Evolutionary conservation across 1,284 basidiomycete species (phyloP).

Genomic region (Chiua sp.): DNA sequence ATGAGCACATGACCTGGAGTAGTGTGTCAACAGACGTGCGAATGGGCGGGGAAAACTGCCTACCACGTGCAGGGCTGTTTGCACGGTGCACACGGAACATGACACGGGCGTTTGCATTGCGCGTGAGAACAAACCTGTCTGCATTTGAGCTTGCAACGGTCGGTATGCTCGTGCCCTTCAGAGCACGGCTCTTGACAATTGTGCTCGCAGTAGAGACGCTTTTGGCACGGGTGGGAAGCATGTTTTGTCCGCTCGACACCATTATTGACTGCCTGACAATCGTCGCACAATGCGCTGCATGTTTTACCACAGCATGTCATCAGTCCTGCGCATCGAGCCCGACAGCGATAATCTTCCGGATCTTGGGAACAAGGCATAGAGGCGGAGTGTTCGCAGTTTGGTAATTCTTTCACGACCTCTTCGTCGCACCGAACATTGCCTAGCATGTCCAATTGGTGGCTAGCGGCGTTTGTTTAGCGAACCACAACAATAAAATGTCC

Average conservation of each 20-base stretch:
- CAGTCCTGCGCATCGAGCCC: conserved; percentile 45
- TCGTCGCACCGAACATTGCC: conserved; percentile 50
- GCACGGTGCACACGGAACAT: conserved; percentile 65
- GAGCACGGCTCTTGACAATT: conserved; percentile 57
- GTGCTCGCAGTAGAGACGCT: conserved; percentile 63
- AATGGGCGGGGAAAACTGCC: conserved; percentile 2
- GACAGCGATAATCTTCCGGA: conserved; percentile 47
- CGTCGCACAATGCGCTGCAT: conserved; percentile 54
- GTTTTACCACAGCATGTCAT: conserved; percentile 62
- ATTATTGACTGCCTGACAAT: conserved; percentile 51
- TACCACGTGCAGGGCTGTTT: conserved; percentile 65
- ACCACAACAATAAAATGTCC: not conserved
- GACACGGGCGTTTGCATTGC: conserved; percentile 55
- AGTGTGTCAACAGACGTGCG: not conserved
- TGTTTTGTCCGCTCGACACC: conserved; percentile 45
- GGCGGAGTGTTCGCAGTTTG: conserved; percentile 61
- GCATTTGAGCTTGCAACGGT: conserved; percentile 52
- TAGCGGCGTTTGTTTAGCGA: conserved; percentile 32
- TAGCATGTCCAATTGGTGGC: conserved; percentile 53
- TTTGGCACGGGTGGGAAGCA: conserved; percentile 54
- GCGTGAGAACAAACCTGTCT: conserved; percentile 63
- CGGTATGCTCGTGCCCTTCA: conserved; percentile 54
- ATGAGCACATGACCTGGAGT: conserved; percentile 57
- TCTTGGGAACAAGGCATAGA: conserved; percentile 53
- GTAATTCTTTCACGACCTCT: conserved; percentile 51